A percentile compares a stretch with the other conserved stretches of the same genome.
phyloP scores from a whole-genome alignment of 306 rosid genomes.

The Astragalus glycyphyllos region DNA sequence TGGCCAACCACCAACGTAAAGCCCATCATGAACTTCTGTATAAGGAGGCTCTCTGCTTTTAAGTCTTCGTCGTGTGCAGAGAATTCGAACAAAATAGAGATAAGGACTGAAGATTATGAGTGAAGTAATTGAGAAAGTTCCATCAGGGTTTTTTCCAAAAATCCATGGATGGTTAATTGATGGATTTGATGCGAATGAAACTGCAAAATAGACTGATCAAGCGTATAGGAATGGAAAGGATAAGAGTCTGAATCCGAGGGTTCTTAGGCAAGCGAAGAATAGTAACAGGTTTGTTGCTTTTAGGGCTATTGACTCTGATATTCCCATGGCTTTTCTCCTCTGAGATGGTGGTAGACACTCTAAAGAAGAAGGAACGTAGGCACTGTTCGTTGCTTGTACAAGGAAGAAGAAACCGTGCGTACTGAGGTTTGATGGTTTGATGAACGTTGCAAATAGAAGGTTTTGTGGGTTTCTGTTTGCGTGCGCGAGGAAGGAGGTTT shows the following conservation, averaged over 20 bases:
- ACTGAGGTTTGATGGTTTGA: too few species aligned
- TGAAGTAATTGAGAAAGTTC: slow-evolving; percentile 71
- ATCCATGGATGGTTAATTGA: slow-evolving; percentile 76
- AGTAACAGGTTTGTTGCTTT: slow-evolving; percentile 56
- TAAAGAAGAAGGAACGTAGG: too few species aligned
- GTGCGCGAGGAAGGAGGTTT: too few species aligned
- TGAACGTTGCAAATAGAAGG: too few species aligned
- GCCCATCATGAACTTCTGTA: slow-evolving; percentile 57
- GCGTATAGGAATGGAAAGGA: slow-evolving; percentile 75
- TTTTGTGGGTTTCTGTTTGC: too few species aligned
- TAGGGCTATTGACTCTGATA: slow-evolving; percentile 67
- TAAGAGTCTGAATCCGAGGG: slow-evolving; percentile 50
- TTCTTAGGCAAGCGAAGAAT: slow-evolving; percentile 56
- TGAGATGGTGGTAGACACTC: too few species aligned
- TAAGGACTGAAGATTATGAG: slow-evolving; percentile 74
- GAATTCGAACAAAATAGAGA: slow-evolving; percentile 67
- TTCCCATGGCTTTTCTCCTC: slow-evolving; percentile 40
- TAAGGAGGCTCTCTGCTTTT: slow-evolving; percentile 70
- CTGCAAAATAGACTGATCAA: slow-evolving; percentile 55
- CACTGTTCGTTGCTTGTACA: too few species aligned
- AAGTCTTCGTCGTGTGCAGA: slow-evolving; percentile 66
- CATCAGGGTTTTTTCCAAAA: slow-evolving; percentile 73
- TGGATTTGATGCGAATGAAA: slow-evolving; percentile 80
- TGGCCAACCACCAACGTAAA: slow-evolving; percentile 96
- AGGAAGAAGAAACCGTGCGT: too few species aligned